Percentiles rank a stretch among this genome's conserved stretches.
Evolutionary conservation across 176 grass and related monocot genomes (phyloP).

Genomic region (Chloris gayana): DNA sequence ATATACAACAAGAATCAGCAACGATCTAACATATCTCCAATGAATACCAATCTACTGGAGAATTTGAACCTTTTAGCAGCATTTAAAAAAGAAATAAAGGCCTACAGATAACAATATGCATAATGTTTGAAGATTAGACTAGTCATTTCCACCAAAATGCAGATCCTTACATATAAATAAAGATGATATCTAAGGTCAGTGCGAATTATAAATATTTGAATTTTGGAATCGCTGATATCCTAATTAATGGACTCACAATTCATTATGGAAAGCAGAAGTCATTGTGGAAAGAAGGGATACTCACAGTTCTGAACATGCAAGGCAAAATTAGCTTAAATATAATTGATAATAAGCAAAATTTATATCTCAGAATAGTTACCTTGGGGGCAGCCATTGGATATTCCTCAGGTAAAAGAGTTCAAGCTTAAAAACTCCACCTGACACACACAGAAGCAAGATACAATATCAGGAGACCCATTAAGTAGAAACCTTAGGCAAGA

Average conservation of each 20-base stretch:
- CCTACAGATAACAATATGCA: neutral
- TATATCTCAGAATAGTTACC: conserved; percentile 44
- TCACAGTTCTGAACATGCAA: neutral
- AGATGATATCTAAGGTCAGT: neutral
- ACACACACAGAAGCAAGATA: conserved; percentile 18
- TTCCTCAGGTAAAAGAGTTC: conserved; percentile 99
- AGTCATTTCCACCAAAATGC: neutral
- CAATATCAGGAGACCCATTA: conserved; percentile 22
- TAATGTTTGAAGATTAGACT: neutral
- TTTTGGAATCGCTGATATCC: neutral
- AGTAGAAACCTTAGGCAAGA: conserved; percentile 11
- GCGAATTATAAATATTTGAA: neutral
- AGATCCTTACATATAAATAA: neutral
- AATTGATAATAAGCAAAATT: neutral
- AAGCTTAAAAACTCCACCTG: conserved; percentile 98
- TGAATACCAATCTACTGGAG: neutral
- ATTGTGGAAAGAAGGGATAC: conserved; percentile 23
- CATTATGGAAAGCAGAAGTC: neutral
- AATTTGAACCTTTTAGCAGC: neutral
- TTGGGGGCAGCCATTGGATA: conserved; percentile 99
- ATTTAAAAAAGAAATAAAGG: neutral
- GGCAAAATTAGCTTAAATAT: neutral
- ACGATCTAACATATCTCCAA: neutral
- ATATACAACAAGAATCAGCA: neutral
- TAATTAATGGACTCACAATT: neutral